Evolutionary conservation across 2,329 filamentous ascomycete species (phyloP).

Genomic region (Ascochyta clinopodiicola): DNA sequence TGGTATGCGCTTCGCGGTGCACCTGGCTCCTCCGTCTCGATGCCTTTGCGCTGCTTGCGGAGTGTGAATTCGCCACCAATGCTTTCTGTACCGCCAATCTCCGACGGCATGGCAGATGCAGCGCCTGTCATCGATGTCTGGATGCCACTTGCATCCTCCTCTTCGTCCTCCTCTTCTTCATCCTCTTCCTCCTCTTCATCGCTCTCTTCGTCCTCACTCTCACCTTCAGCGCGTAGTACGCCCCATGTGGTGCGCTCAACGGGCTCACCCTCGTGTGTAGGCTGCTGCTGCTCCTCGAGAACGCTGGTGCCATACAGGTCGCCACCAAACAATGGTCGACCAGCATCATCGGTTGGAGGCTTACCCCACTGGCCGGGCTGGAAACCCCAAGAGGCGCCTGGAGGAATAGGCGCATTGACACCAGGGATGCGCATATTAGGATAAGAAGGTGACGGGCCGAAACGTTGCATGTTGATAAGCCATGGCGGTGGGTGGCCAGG

Average conservation of each 20-base stretch:
- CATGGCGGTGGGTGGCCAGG: constrained; percentile 92
- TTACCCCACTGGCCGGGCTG: constrained; percentile 96
- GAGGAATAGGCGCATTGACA: constrained; percentile 88
- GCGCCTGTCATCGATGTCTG: constrained; percentile 74
- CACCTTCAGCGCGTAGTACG: constrained; percentile 80
- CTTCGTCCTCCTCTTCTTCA: constrained; percentile 73
- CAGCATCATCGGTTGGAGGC: constrained; percentile 91
- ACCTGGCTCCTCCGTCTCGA: constrained; percentile 82
- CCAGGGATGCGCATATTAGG: constrained; percentile 94
- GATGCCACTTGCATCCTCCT: constrained; percentile 63
- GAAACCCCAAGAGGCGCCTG: constrained; percentile 92
- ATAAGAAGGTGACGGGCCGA: constrained; percentile 92
- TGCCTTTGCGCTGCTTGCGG: constrained; percentile 79
- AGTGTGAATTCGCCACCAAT: constrained; percentile 89
- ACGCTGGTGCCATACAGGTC: constrained; percentile 87
- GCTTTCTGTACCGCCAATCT: constrained; percentile 76
- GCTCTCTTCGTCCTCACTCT: constrained; percentile 71
- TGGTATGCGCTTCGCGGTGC: constrained; percentile 81
- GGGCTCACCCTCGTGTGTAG: constrained; percentile 67
- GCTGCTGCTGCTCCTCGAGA: constrained; percentile 65
- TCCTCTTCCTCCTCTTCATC: constrained; percentile 66
- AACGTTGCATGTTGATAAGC: constrained; percentile 95
- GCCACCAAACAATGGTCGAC: constrained; percentile 88
- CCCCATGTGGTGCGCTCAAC: constrained; percentile 92
- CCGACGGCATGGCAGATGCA: constrained; percentile 79